Percentiles rank a stretch among this genome's conserved stretches.
phyloP scores from a whole-genome alignment of 2,329 filamentous ascomycete species.

The Furcasterigmium sp. region DNA sequence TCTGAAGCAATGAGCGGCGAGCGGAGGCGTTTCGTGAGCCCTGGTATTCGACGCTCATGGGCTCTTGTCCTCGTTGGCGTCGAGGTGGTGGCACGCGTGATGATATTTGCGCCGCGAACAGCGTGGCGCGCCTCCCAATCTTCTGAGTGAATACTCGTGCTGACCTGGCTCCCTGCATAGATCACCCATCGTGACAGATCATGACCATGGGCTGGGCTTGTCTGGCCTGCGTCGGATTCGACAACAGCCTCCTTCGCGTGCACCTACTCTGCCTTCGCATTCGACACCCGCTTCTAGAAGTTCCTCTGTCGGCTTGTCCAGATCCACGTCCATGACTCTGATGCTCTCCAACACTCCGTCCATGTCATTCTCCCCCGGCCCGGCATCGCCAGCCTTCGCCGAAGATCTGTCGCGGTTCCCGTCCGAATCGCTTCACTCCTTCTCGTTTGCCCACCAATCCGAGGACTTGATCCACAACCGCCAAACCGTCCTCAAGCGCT shows the following conservation, averaged over 20 bases:
- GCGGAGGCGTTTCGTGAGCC: no score
- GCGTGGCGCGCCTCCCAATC: no score
- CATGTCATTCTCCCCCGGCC: constrained; percentile 52
- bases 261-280: constrained; percentile 58
- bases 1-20: no score
- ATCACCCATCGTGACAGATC: constrained; percentile 76
- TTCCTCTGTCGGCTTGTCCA: constrained; percentile 52
- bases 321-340: constrained; percentile 67
- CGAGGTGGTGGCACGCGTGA: no score
- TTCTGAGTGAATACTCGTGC: neutral
- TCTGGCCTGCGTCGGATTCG: constrained; percentile 91
- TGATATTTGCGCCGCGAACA: constrained; percentile 4
- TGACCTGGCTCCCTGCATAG: constrained; percentile 35
- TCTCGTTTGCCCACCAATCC: constrained; percentile 94
- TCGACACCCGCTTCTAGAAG: constrained; percentile 60
- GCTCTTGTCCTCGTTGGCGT: no score
- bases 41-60: no score
- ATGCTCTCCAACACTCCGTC: constrained; percentile 54
- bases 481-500: constrained; percentile 88
- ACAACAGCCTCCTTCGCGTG: constrained; percentile 68
- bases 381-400: constrained; percentile 68
- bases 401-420: constrained; percentile 93
- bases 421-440: constrained; percentile 93
- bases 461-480: constrained; percentile 88
- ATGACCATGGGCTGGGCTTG: constrained; percentile 79